Evolutionary conservation across 2,329 filamentous ascomycete species (phyloP).

Genomic region (Aurifilum marmelostoma): DNA sequence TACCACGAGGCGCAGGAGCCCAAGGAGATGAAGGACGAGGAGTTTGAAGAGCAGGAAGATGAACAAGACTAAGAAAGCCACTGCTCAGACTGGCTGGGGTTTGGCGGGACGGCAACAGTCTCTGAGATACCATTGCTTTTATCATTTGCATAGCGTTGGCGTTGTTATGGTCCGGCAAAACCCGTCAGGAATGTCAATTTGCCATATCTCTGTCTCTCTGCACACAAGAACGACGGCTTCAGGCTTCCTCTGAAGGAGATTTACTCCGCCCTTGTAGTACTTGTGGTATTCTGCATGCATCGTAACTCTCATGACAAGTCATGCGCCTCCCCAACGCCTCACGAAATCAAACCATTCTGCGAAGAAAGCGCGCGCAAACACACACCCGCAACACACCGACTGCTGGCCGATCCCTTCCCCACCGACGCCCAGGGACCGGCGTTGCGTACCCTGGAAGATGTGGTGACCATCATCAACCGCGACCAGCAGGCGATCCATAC

Average conservation of each 20-base stretch:
- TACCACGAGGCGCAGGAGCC: slow-evolving; percentile 94
- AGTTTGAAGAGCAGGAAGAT: slow-evolving; percentile 52
- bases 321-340: slow-evolving; percentile 9
- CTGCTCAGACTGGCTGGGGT: slow-evolving; percentile 30
- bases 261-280: neutral
- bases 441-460: neutral
- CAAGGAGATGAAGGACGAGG: slow-evolving; percentile 73
- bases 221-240: slow-evolving; percentile 7
- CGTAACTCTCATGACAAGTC: slow-evolving; percentile 20
- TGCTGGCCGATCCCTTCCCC: neutral
- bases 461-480: slow-evolving; percentile 1
- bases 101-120: neutral
- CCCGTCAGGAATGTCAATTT: slow-evolving; percentile 23
- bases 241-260: neutral
- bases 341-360: neutral
- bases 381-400: neutral
- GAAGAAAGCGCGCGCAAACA: neutral
- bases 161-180: slow-evolving; percentile 37
- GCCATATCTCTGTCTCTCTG: neutral
- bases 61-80: neutral
- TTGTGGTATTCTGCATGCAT: slow-evolving; percentile 7
- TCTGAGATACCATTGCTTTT: slow-evolving; percentile 4
- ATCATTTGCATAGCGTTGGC: slow-evolving; percentile 44
- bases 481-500: slow-evolving; percentile 1
- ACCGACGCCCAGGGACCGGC: slow-evolving; percentile 12